Evolutionary conservation across 176 grass and related monocot species (phyloP), one percentile per base, ranked within the genome.

Genomic region (Ensete glaucum): DNA sequence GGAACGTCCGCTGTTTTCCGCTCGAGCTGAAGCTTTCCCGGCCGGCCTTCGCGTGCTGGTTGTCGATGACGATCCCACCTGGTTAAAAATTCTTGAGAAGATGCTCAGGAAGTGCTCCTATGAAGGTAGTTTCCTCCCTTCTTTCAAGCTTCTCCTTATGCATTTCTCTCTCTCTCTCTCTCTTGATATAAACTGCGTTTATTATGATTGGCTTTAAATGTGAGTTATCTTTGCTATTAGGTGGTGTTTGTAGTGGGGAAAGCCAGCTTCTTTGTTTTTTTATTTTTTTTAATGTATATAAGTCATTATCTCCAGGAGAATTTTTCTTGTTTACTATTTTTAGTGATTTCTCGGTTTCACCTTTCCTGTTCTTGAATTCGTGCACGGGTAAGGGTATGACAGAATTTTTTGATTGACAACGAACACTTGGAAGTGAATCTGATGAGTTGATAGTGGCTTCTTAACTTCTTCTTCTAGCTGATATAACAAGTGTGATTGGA

Each of bases 51-150:
- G 96, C 60, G 91, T 99, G 62, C 81, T 99, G 67, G 88, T 99
- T 54, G 96, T 99, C 9, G 96, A 99, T 66, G 96, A 99, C 54
- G 96, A 99, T 70, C 96, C 91, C 9, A 99, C 96, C 0, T 99
- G 96, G 96, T 81, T 99, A 80, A 99, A 99, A 89, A 99, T 99
- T 78, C 83, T 99, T 56, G 96, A 99, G 83, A 99, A 99, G 91
- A 99, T 99, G 96, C 96, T 99, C 72, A 73, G 88, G 66, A 99
- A 99, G 88, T 99, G 96, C 54, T 95, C 88, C 75, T 99, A 99
- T 64, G 96, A 91, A 91, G 96, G 96, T 87, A 76, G 20, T 77
- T 60, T 13, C 9, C 11, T 52, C 77, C 34, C 7, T 6, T 43
- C 34, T 43, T 43, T 43, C 34, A 43, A 6, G 34, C 4, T 43